Conservation (phyloP, 1,284 basidiomycete species). For the Ceratobasidium papillatum region DNA sequence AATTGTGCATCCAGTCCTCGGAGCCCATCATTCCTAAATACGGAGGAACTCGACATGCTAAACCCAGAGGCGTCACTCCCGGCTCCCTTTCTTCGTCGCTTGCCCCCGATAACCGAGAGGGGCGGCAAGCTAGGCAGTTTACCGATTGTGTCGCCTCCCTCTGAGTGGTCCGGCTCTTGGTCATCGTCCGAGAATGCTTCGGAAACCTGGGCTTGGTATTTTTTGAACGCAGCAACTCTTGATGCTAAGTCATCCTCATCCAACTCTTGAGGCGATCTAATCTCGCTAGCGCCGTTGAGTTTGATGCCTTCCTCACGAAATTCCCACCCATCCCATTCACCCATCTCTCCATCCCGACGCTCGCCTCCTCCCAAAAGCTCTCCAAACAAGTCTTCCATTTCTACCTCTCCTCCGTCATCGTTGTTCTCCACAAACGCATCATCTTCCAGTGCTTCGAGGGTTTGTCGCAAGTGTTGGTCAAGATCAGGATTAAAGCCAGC, state of each 20-base stretch:
- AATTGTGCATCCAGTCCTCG: slow-evolving; percentile 92
- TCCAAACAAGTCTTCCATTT: slow-evolving; percentile 65
- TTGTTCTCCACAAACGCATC: slow-evolving; percentile 89
- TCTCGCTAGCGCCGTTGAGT: slow-evolving; percentile 39
- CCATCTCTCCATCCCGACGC: slow-evolving; percentile 53
- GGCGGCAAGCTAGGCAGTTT: slow-evolving; percentile 69
- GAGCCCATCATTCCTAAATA: slow-evolving; percentile 91
- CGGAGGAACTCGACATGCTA: slow-evolving; percentile 96
- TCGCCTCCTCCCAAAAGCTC: slow-evolving; percentile 81
- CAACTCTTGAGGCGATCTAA: slow-evolving; percentile 43
- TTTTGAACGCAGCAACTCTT: slow-evolving; percentile 50
- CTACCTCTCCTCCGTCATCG: slow-evolving; percentile 61
- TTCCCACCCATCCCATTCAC: slow-evolving; percentile 51
- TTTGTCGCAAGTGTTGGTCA: slow-evolving; percentile 94
- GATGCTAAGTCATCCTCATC: slow-evolving; percentile 48
- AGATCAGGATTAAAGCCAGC: slow-evolving; percentile 94
- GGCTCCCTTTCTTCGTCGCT: slow-evolving; percentile 75
- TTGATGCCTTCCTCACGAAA: slow-evolving; percentile 53
- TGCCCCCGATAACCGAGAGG: slow-evolving; percentile 72
- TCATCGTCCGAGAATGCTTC: slow-evolving; percentile 56
- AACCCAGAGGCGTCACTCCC: slow-evolving; percentile 86
- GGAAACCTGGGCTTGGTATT: slow-evolving; percentile 41
- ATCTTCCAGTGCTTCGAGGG: slow-evolving; percentile 94
- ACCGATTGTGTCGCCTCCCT: slow-evolving; percentile 83
- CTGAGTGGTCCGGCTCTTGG: slow-evolving; percentile 78